Conservation (phyloP, 257 asterid species). For the Henckelia pumila region DNA sequence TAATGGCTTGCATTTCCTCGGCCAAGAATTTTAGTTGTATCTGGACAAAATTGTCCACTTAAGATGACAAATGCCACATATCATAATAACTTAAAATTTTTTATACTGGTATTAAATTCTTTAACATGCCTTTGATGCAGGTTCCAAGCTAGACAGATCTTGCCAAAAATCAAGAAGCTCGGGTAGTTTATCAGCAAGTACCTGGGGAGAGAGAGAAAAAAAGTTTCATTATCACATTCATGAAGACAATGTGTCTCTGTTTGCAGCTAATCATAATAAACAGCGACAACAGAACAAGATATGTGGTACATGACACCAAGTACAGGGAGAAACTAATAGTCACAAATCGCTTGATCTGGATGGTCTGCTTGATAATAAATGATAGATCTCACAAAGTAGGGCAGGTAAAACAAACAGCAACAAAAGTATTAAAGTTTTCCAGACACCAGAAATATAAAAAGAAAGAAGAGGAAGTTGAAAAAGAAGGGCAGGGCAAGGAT, state of each 20-base stretch:
- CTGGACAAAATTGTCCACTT: slow-evolving; percentile 38
- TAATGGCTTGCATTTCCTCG: slow-evolving; percentile 96
- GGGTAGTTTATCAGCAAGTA: slow-evolving; percentile 80
- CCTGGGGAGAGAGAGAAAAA: slow-evolving; percentile 41
- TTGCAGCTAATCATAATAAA: slow-evolving; percentile 8
- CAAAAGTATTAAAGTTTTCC: slow-evolving; percentile 5
- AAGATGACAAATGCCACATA: slow-evolving; percentile 21
- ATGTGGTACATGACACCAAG: slow-evolving; percentile 1
- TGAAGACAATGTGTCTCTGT: slow-evolving; percentile 15
- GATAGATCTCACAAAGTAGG: neutral
- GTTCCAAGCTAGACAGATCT: slow-evolving; percentile 84
- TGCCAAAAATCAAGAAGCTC: slow-evolving; percentile 85
- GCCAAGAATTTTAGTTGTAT: slow-evolving; percentile 83
- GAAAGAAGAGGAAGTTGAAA: neutral
- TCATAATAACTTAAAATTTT: slow-evolving; percentile 1
- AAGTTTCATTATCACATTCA: neutral
- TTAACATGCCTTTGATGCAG: slow-evolving; percentile 61
- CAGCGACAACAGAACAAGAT: slow-evolving; percentile 9
- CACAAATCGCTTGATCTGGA: neutral
- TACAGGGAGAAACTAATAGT: neutral
- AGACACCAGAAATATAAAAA: neutral
- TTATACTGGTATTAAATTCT: slow-evolving; percentile 2
- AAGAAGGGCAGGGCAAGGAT: neutral
- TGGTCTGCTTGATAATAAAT: neutral
- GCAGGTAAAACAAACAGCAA: neutral